Conservation (phyloP, 1,284 basidiomycete genomes). For the Kwoniella shivajii region DNA sequence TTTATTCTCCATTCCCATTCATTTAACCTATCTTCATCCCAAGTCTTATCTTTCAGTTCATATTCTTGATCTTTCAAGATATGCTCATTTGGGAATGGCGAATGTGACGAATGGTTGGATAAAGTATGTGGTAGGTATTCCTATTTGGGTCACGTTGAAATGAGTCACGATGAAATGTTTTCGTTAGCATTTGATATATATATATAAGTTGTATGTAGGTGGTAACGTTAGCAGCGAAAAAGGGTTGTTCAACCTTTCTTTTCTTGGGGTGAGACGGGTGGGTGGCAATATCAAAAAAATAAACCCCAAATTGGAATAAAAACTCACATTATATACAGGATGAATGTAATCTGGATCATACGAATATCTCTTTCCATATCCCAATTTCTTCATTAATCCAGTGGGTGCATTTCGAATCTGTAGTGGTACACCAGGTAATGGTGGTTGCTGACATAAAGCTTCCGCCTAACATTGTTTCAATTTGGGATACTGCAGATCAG, state of each 20-base stretch:
- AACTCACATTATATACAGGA: slow-evolving; percentile 69
- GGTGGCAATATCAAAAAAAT: not conserved
- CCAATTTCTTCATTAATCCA: slow-evolving; percentile 74
- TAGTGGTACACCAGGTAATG: slow-evolving; percentile 62
- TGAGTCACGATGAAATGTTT: not conserved
- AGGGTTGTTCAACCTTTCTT: not conserved
- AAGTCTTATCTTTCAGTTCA: slow-evolving; percentile 63
- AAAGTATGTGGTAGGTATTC: slow-evolving; percentile 58
- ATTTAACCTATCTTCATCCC: slow-evolving; percentile 71
- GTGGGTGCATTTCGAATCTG: slow-evolving; percentile 87
- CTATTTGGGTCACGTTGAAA: slow-evolving; percentile 26
- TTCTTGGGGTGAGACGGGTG: too few species aligned
- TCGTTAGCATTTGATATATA: not conserved
- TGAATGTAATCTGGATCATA: slow-evolving; percentile 81
- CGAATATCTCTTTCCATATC: slow-evolving; percentile 69
- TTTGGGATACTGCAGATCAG: too few species aligned
- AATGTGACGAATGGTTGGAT: slow-evolving; percentile 41
- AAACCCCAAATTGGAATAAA: not conserved
- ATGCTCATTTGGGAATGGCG: slow-evolving; percentile 28
- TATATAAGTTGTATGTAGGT: not conserved
- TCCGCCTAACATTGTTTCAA: slow-evolving; percentile 57
- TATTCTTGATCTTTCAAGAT: slow-evolving; percentile 62
- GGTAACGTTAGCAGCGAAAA: too few species aligned
- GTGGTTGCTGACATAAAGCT: slow-evolving; percentile 60
- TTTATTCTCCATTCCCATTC: slow-evolving; percentile 74